Evolutionary conservation across 169 alveolate species (phyloP).

Genomic region (Plasmodium vinckei): DNA sequence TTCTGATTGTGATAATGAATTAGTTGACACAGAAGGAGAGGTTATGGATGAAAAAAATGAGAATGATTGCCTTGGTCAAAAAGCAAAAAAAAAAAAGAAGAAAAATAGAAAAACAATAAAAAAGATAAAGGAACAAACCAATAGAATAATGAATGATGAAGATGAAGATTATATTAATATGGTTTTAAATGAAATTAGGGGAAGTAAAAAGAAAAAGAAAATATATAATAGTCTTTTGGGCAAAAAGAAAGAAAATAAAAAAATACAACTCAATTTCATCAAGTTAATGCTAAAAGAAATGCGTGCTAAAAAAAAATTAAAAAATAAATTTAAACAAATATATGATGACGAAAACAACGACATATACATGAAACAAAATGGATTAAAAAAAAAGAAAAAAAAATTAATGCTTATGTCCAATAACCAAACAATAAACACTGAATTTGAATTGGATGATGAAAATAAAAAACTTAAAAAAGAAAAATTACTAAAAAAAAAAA

Average conservation of each 20-base stretch:
- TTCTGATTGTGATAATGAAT: neutral
- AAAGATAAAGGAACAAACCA: neutral
- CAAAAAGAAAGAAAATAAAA: neutral
- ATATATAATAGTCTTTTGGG: neutral
- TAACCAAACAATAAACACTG: neutral
- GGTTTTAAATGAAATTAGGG: neutral
- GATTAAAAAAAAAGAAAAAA: neutral
- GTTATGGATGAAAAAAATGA: neutral
- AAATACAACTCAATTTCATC: slow-evolving; percentile 9
- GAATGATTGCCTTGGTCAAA: neutral
- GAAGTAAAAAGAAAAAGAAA: neutral
- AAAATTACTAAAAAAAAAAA: neutral
- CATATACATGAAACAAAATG: neutral
- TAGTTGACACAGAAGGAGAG: neutral
- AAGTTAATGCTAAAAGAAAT: slow-evolving; percentile 11
- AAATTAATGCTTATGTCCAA: neutral
- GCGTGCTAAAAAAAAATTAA: slow-evolving; percentile 5
- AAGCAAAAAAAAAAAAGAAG: slow-evolving; percentile 9
- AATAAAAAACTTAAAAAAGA: neutral
- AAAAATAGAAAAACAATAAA: slow-evolving; percentile 11
- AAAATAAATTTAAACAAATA: slow-evolving; percentile 15
- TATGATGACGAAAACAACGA: neutral
- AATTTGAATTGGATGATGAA: neutral
- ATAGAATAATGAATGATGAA: neutral
- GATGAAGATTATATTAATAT: neutral